Base-by-base conservation (phyloP, 2,329 filamentous ascomycete species). In the Monilinia fructicola region DNA sequence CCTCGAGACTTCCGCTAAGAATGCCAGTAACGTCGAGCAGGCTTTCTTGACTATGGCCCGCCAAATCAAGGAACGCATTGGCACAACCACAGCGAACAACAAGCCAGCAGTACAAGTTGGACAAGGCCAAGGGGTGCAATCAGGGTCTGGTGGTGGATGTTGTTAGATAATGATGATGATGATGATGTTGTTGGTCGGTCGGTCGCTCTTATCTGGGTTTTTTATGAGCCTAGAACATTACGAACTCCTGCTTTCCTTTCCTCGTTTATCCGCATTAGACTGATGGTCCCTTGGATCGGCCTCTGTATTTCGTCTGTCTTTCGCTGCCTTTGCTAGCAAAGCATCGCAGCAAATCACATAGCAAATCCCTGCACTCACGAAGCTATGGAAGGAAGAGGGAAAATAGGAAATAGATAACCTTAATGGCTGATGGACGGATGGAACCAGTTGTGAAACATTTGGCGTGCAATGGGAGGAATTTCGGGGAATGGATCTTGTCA, bases 51-150 rank as follows among this genome's bases (percentile, higher is more conserved):
- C 95, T 80, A 99, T 99, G 95, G 95, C 95, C 75, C 90, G 95
- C 80, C 95, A 99, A 82, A 99, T 99, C 84, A 99, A 99, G 87
- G 94, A 98, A 85, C 91, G 95, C 77, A 99, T 99, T 94, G 95
- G 95, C 76, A 97, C 92, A 74, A 95, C 94, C 71, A 90, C 91
- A 54, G 90, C 90, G 73, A 93, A 93, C 84, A 98, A 98, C 87
- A 99, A 98, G 85, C 94, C 94, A 72, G 96, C 92, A 75, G 93
- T 99, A 75, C 93, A 97, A 79, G 95, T 99, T 76, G 92, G 93
- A 68, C 90, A 93, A 78, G 95, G 95, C 77, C 93, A 96, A 81
- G 93, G 93, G 75, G 94, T 99, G 73, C 91, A 96, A 79, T 91
- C 88, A 76, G 90, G 90, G 74, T 91, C 91, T 75, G 91, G 87